Evolutionary conservation across 2,329 filamentous ascomycete species (phyloP).

Genomic region (Fusarium foetens): DNA sequence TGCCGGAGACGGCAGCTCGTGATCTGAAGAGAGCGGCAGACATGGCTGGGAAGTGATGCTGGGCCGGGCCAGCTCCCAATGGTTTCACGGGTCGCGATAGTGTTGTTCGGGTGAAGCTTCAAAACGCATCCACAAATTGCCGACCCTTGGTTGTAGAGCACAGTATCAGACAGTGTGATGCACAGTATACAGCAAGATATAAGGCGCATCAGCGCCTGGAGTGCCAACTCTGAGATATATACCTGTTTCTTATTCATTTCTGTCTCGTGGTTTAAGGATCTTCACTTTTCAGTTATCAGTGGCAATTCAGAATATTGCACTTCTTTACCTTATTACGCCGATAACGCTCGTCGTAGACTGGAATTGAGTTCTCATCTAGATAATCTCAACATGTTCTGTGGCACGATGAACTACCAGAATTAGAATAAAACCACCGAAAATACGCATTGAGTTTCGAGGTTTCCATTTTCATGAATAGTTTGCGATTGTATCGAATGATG

Average conservation of each 20-base stretch:
- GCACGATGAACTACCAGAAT: neutral
- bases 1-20: constrained; percentile 33
- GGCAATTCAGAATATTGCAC: neutral
- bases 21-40: constrained; percentile 42
- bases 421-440: neutral
- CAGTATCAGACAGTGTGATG: constrained; percentile 37
- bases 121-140: constrained; percentile 40
- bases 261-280: neutral
- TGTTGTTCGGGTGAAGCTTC: constrained; percentile 43
- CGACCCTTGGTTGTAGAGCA: constrained; percentile 32
- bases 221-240: neutral
- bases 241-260: neutral
- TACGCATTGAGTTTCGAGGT: neutral
- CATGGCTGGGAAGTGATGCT: constrained; percentile 43
- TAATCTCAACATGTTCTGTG: neutral
- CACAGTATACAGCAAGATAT: constrained; percentile 17
- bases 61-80: constrained; percentile 46
- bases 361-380: neutral
- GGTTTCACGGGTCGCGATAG: constrained; percentile 40
- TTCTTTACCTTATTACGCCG: neutral
- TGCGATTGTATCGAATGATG: neutral
- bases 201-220: neutral
- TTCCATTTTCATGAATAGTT: neutral
- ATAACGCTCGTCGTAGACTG: neutral
- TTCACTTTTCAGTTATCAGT: neutral